phyloP scores from a whole-genome alignment of 257 asterid genomes.

The Petrea volubilis region DNA sequence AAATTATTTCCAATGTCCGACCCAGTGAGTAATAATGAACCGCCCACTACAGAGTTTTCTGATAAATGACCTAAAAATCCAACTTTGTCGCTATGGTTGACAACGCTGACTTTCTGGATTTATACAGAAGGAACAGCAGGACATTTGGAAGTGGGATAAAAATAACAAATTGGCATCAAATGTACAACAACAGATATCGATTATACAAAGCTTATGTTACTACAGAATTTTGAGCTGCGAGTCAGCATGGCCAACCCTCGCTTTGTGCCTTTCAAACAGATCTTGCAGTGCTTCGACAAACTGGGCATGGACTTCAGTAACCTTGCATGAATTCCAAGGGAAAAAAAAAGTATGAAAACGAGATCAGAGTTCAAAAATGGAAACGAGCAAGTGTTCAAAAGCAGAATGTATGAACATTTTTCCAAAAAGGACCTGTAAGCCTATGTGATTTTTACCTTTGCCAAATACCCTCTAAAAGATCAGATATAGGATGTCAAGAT shows the following conservation, averaged over 20 bases:
- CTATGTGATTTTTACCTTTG: too few species aligned
- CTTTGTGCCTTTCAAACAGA: slow-evolving; percentile 73
- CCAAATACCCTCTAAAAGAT: too few species aligned
- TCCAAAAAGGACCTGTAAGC: background rate
- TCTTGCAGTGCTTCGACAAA: slow-evolving; percentile 62
- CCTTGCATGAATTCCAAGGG: slow-evolving; percentile 31
- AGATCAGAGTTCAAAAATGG: background rate
- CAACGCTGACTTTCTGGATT: background rate
- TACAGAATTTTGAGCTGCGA: slow-evolving; percentile 51
- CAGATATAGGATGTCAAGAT: too few species aligned
- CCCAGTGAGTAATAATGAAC: background rate
- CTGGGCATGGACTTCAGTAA: slow-evolving; percentile 62
- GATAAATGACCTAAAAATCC: background rate
- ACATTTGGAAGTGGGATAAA: background rate
- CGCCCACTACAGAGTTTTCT: background rate
- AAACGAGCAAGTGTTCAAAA: background rate
- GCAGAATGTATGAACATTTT: background rate
- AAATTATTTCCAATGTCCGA: too few species aligned
- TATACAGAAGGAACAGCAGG: background rate
- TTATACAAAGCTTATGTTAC: slow-evolving; percentile 8
- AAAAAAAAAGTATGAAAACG: background rate
- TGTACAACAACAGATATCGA: slow-evolving; percentile 10
- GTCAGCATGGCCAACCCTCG: slow-evolving; percentile 56
- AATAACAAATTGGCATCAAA: background rate
- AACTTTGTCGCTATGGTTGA: background rate